Conservation (phyloP, 2,329 filamentous ascomycete genomes). For the Blastomyces percursus region DNA sequence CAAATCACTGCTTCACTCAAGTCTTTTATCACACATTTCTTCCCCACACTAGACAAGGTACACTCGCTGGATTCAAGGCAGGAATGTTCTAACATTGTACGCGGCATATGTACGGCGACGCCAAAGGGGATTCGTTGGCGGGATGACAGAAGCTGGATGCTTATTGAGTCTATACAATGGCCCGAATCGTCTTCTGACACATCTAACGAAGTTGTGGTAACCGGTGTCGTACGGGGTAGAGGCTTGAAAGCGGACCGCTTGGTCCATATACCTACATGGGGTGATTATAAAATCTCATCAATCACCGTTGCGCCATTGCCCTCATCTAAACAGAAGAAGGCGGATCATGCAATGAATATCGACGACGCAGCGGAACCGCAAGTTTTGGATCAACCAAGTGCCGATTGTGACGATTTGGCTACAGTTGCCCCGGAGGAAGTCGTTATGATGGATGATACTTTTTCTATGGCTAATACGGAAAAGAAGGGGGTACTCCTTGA, state of each 20-base stretch:
- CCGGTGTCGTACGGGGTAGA: conserved; percentile 74
- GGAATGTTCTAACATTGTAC: conserved; percentile 81
- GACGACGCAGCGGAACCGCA: conserved; percentile 45
- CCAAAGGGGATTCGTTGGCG: conserved; percentile 94
- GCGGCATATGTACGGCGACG: conserved; percentile 80
- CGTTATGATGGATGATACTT: conserved; percentile 58
- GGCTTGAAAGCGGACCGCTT: conserved; percentile 82
- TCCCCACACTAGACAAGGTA: conserved; percentile 82
- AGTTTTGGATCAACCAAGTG: conserved; percentile 59
- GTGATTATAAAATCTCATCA: conserved; percentile 82
- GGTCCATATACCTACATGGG: conserved; percentile 87
- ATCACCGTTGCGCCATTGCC: conserved; percentile 66
- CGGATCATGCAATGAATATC: conserved; percentile 57
- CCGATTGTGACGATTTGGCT: conserved; percentile 71
- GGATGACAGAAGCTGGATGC: conserved; percentile 91
- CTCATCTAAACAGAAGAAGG: conserved; percentile 41
- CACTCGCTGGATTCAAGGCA: conserved; percentile 79
- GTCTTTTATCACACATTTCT: conserved; percentile 89
- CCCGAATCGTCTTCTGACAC: conserved; percentile 40
- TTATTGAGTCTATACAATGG: conserved; percentile 73
- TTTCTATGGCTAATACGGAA: conserved; percentile 42
- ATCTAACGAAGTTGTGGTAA: conserved; percentile 56
- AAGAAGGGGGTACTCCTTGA: conserved; percentile 87
- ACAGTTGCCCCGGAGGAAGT: conserved; percentile 79
- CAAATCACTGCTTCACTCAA: conserved; percentile 74